These are phyloP conservation scores for Agapanthus africanus DNA, from an alignment of 106 monocot genomes.

Conservation along the genomic window DNA sequence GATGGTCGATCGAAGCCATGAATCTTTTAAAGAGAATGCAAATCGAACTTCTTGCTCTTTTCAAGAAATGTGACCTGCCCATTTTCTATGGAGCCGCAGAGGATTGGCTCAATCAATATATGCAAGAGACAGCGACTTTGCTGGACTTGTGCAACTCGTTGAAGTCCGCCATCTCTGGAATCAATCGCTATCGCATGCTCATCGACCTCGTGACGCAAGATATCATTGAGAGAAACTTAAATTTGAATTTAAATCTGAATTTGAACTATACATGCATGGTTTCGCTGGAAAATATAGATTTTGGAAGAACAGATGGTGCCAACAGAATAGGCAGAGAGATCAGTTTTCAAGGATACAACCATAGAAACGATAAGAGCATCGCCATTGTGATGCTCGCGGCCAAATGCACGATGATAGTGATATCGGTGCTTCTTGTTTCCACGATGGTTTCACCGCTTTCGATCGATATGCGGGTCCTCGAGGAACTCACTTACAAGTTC, in stretches of 20 bases:
- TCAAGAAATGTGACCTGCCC: constrained; percentile 31
- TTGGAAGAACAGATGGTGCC: background rate
- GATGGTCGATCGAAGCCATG: constrained; percentile 45
- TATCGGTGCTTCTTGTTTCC: background rate
- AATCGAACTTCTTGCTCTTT: constrained; percentile 21
- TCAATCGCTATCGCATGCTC: constrained; percentile 34
- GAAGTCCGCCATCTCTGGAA: constrained; percentile 29
- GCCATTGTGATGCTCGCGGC: constrained; percentile 5
- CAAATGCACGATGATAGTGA: background rate
- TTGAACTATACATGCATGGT: background rate
- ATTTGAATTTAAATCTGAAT: no score
- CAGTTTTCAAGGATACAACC: background rate
- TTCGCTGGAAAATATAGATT: background rate
- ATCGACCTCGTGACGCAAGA: constrained; percentile 15
- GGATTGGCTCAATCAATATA: constrained; percentile 52
- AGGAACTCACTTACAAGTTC: background rate
- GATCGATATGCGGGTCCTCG: constrained; percentile 2
- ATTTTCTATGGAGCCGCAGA: constrained; percentile 14
- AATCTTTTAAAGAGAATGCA: constrained; percentile 49
- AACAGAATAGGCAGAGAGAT: background rate
- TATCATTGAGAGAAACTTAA: no score
- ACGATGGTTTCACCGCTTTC: constrained; percentile 18
- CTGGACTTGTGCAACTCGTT: constrained; percentile 56
- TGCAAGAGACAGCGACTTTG: constrained; percentile 38
- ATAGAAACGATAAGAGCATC: background rate